Evolutionary conservation across 306 rosid species (phyloP).

Genomic region (Mucuna pruriens): DNA sequence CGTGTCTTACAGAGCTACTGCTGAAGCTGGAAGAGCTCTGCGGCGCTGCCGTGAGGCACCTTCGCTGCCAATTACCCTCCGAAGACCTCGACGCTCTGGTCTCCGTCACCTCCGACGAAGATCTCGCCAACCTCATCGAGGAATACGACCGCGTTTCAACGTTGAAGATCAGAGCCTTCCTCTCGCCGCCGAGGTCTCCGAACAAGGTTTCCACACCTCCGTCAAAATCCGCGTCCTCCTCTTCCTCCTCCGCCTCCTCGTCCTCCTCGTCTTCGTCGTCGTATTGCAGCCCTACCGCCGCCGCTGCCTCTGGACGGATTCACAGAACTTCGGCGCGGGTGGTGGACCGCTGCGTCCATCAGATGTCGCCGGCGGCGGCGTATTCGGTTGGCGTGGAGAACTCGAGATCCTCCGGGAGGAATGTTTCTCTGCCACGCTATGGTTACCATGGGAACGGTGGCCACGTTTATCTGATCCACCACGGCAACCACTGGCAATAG

Average conservation of each 20-base stretch:
- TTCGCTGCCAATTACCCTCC: constrained; percentile 88
- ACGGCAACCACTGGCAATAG: constrained; percentile 83
- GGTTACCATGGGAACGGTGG: constrained; percentile 57
- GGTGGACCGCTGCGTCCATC: constrained; percentile 52
- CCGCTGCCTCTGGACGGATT: constrained; percentile 44
- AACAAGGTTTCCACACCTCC: constrained; percentile 49
- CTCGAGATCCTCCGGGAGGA: constrained; percentile 52
- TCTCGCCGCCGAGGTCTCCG: constrained; percentile 62
- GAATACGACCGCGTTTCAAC: constrained; percentile 70
- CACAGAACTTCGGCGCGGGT: constrained; percentile 28
- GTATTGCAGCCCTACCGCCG: constrained; percentile 34
- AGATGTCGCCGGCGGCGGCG: constrained; percentile 45
- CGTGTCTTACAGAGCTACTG: constrained; percentile 63
- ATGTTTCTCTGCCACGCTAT: constrained; percentile 51
- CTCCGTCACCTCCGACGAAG: constrained; percentile 87
- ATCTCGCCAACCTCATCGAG: constrained; percentile 81
- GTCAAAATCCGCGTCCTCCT: constrained; percentile 52
- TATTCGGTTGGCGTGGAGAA: constrained; percentile 42
- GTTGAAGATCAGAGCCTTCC: constrained; percentile 85
- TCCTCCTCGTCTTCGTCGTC: constrained; percentile 48
- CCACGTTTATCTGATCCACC: constrained; percentile 62
- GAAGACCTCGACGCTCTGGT: constrained; percentile 96
- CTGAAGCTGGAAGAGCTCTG: constrained; percentile 76
- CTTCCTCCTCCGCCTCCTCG: constrained; percentile 43
- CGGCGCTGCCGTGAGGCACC: constrained; percentile 58